Percentiles rank a stretch among this genome's conserved stretches.
Evolutionary conservation across 768 basidiomycete genomes (phyloP).

Genomic region (Udeniomyces megalosporus): DNA sequence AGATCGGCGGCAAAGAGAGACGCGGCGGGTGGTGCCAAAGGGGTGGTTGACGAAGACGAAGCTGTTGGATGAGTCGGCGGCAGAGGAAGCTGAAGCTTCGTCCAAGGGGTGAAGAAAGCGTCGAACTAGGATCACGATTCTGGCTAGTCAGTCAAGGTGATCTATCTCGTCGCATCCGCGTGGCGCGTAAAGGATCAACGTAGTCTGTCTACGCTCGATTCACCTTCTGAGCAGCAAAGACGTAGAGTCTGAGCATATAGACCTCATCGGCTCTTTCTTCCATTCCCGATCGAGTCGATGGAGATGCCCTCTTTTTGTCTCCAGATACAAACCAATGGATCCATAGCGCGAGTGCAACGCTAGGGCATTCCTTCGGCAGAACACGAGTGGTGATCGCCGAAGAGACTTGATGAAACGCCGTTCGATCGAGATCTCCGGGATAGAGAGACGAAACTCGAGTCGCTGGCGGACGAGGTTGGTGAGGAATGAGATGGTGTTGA

Average conservation of each 20-base stretch:
- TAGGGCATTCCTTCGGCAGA: background rate
- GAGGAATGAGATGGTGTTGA: conserved; percentile 14
- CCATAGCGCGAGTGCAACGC: conserved; percentile 1
- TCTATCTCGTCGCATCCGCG: too few relatives aligned
- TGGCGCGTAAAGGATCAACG: background rate
- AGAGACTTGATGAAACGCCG: background rate
- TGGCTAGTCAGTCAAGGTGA: background rate
- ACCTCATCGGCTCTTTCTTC: conserved; percentile 29
- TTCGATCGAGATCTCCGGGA: too few relatives aligned
- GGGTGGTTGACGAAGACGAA: conserved; percentile 3
- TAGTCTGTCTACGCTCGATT: background rate
- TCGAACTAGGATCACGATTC: too few relatives aligned
- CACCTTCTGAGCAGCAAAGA: conserved; percentile 33
- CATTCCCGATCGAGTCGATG: conserved; percentile 18
- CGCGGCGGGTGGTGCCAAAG: conserved; percentile 4
- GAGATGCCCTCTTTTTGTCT: background rate
- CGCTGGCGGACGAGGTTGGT: too few relatives aligned
- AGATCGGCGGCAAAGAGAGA: conserved; percentile 30
- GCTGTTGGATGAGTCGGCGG: too few relatives aligned
- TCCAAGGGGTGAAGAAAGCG: conserved; percentile 31
- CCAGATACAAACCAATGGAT: too few relatives aligned
- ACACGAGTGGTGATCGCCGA: background rate
- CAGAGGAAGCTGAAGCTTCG: conserved; percentile 25
- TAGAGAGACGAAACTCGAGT: too few relatives aligned
- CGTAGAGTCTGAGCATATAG: conserved; percentile 33